Conservation (phyloP, 257 asterid species). For the Ajuga chamaepitys region DNA sequence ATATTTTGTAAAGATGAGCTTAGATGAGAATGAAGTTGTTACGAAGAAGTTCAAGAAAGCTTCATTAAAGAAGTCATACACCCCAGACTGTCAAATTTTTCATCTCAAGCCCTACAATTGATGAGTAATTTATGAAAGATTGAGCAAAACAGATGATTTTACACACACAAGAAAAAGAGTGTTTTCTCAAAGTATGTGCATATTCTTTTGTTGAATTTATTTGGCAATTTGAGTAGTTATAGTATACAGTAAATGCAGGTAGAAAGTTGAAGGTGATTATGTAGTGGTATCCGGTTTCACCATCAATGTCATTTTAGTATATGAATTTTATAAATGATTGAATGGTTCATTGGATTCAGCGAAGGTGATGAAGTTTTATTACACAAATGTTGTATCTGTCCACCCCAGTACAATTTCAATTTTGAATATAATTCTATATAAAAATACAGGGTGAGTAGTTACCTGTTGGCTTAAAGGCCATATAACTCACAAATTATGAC, state of each 20-base stretch:
- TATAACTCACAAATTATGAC: too few relatives aligned
- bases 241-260: not conserved
- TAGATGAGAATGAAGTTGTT: constrained; percentile 65
- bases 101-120: constrained; percentile 63
- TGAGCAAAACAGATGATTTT: too few relatives aligned
- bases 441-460: too few relatives aligned
- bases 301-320: not conserved
- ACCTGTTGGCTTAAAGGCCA: too few relatives aligned
- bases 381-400: too few relatives aligned
- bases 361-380: too few relatives aligned
- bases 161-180: too few relatives aligned
- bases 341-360: too few relatives aligned
- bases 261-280: not conserved
- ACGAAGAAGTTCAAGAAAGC: constrained; percentile 59
- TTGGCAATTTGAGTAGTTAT: not conserved
- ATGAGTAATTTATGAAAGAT: not conserved
- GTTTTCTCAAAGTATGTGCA: constrained; percentile 3
- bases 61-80: constrained; percentile 41
- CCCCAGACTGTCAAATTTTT: constrained; percentile 60
- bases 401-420: too few relatives aligned
- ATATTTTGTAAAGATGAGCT: constrained; percentile 61
- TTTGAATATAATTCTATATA: too few relatives aligned
- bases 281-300: not conserved
- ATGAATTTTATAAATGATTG: not conserved
- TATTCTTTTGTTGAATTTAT: constrained; percentile 7